Percentiles rank a stretch among this genome's conserved stretches.
Conservation (phyloP, 2,329 filamentous ascomycete genomes). For the Colletotrichum spinosum region DNA sequence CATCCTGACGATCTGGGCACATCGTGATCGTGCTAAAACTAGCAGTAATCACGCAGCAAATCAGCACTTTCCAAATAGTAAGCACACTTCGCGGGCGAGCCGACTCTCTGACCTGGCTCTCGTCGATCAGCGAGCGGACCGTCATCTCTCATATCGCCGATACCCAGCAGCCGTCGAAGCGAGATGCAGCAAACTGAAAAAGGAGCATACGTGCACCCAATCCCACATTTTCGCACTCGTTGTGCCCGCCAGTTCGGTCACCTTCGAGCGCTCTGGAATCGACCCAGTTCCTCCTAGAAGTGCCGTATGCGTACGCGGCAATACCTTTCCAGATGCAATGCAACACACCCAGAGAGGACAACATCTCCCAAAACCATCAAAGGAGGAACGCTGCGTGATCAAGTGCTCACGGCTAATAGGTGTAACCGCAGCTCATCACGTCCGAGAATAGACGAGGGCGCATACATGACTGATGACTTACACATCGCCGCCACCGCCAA, state of each 20-base stretch:
- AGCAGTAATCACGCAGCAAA: background rate
- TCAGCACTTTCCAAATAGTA: background rate
- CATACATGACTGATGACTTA: slow-evolving; percentile 8
- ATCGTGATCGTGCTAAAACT: background rate
- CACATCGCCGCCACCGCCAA: slow-evolving; percentile 1
- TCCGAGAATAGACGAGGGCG: no score
- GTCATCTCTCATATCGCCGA: slow-evolving; percentile 29
- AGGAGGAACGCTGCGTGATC: background rate
- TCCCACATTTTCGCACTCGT: slow-evolving; percentile 9
- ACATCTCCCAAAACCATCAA: background rate
- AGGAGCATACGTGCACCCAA: slow-evolving; percentile 3
- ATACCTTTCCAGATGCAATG: slow-evolving; percentile 24
- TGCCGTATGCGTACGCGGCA: background rate
- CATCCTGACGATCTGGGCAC: slow-evolving; percentile 5
- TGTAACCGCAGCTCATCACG: no score
- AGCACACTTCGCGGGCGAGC: background rate
- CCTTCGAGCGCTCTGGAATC: slow-evolving; percentile 21
- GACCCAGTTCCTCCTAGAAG: background rate
- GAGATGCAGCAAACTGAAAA: slow-evolving; percentile 24
- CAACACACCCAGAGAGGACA: slow-evolving; percentile 19
- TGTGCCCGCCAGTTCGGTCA: slow-evolving; percentile 28
- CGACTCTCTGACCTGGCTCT: background rate
- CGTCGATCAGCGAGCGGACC: background rate
- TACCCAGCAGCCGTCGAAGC: slow-evolving; percentile 27
- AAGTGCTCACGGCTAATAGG: no score